These are phyloP conservation scores for Ustulina deusta DNA, from an alignment of 2,329 filamentous ascomycete genomes.

Conservation along the genomic window DNA sequence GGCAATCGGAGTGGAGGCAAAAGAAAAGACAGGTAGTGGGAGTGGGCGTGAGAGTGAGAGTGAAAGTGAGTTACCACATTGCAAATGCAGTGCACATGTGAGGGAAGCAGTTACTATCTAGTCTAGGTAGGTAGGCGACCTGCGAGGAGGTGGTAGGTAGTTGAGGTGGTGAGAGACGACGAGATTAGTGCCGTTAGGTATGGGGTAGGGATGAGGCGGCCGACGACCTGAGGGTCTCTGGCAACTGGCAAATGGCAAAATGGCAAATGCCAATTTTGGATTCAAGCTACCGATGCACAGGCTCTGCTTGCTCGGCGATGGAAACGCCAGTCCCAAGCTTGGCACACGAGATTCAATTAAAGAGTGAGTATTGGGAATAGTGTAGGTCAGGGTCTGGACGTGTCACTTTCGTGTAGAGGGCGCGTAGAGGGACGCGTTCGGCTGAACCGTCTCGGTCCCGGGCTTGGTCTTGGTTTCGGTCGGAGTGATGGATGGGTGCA, in stretches of 20 bases:
- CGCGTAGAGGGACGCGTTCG: constrained; percentile 41
- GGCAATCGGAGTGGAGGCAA: constrained; percentile 20
- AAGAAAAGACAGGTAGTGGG: neutral
- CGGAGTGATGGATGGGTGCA: neutral
- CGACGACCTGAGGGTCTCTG: constrained; percentile 1
- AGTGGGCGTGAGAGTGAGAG: neutral
- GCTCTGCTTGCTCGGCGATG: constrained; percentile 19
- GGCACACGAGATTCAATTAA: constrained; percentile 51
- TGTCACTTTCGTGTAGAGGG: constrained; percentile 53
- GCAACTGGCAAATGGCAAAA: constrained; percentile 9
- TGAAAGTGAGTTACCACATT: constrained; percentile 3
- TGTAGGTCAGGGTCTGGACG: constrained; percentile 45
- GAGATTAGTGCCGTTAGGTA: neutral
- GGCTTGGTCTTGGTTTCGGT: constrained; percentile 12
- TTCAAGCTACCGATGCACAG: constrained; percentile 18
- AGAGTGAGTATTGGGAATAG: constrained; percentile 49
- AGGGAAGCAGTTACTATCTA: too few relatives aligned
- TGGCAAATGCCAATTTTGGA: constrained; percentile 6
- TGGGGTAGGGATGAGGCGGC: neutral
- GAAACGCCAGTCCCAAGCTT: constrained; percentile 26
- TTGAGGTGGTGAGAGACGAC: neutral
- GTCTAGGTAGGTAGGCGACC: neutral
- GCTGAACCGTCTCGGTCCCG: constrained; percentile 30
- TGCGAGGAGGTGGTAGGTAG: neutral
- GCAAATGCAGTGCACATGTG: constrained; percentile 4